phyloP scores from a whole-genome alignment of 139 green algal species.

The Eudorina sp. region DNA sequence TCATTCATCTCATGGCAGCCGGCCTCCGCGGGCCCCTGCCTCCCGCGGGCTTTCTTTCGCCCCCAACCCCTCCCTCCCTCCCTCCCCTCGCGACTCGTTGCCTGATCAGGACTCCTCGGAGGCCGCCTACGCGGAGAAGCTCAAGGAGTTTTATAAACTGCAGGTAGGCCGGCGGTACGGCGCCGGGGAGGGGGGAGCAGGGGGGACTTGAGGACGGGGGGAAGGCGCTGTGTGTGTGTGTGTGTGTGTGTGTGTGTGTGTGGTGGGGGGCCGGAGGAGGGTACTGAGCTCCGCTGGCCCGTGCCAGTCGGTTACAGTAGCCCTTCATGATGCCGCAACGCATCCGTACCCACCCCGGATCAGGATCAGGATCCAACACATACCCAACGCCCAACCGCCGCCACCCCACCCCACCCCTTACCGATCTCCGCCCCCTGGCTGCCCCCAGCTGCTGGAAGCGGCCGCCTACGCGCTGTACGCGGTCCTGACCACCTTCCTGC shows the following conservation, averaged over 20 bases:
- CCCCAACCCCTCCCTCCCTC: not conserved
- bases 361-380: too few relatives aligned
- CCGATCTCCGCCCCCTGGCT: not conserved
- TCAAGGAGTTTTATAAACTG: slow-evolving; percentile 63
- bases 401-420: not conserved
- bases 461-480: slow-evolving; percentile 77
- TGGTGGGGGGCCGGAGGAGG: too few relatives aligned
- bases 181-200: not conserved
- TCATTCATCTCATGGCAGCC: too few relatives aligned
- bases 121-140: slow-evolving; percentile 71
- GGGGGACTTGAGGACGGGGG: not conserved
- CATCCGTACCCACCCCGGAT: too few relatives aligned
- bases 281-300: too few relatives aligned
- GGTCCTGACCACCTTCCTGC: slow-evolving; percentile 79
- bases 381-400: too few relatives aligned
- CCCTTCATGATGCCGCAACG: too few relatives aligned
- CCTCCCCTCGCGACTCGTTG: not conserved
- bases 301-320: too few relatives aligned
- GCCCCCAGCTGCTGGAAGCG: slow-evolving; percentile 50
- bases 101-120: slow-evolving; percentile 60
- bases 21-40: too few relatives aligned
- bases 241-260: too few relatives aligned
- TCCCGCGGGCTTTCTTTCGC: too few relatives aligned
- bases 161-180: not conserved
- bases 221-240: not conserved